Conservation (phyloP, 2,329 filamentous ascomycete species). For the Thelonectria discophora region DNA sequence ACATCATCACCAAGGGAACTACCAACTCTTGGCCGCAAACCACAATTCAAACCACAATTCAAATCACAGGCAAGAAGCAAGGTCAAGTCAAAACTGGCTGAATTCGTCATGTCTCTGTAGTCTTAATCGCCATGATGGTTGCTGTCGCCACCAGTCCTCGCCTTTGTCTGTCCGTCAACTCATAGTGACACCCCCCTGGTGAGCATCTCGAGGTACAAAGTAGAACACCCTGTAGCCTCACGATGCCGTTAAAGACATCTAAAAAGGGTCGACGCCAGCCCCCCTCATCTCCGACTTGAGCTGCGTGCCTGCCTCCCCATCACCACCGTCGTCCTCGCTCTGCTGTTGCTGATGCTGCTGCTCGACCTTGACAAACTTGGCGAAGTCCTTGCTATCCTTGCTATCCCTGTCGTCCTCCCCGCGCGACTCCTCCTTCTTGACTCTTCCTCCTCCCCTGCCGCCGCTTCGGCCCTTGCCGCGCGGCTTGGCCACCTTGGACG, state of each 20-base stretch:
- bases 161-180: background rate
- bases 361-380: conserved; percentile 31
- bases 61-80: no score
- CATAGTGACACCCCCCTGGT: background rate
- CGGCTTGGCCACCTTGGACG: conserved; percentile 46
- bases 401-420: conserved; percentile 32
- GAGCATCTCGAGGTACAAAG: background rate
- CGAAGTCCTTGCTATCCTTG: conserved; percentile 21
- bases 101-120: background rate
- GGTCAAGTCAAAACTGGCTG: no score
- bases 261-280: conserved; percentile 6
- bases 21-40: no score
- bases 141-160: background rate
- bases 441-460: conserved; percentile 23
- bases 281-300: conserved; percentile 19
- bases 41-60: no score
- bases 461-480: conserved; percentile 37
- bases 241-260: background rate
- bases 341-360: conserved; percentile 26
- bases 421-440: conserved; percentile 36
- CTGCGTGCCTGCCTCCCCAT: conserved; percentile 20
- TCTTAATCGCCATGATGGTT: background rate
- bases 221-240: background rate
- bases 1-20: no score
- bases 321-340: conserved; percentile 30